Percentiles rank a stretch among this genome's conserved stretches.
phyloP scores from a whole-genome alignment of 495 filamentous ascomycete genomes.

The Evernia prunastri region DNA sequence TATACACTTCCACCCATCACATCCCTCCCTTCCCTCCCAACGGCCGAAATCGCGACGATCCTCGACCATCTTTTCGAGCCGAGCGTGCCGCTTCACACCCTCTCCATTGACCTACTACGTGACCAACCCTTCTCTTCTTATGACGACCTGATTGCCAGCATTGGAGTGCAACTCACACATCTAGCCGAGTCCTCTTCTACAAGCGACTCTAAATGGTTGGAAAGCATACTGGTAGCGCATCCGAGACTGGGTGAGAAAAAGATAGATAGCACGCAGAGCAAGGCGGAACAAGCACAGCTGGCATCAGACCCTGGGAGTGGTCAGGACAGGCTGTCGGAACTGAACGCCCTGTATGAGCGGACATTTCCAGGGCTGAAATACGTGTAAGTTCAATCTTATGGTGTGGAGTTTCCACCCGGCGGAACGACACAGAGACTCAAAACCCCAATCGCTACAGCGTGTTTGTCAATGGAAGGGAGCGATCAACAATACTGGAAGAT shows the following conservation, averaged over 20 bases:
- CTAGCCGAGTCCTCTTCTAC: constrained; percentile 44
- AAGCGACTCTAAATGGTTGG: constrained; percentile 51
- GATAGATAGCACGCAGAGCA: constrained; percentile 67
- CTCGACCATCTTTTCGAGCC: constrained; percentile 88
- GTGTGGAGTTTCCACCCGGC: too few species aligned
- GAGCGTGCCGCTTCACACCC: constrained; percentile 62
- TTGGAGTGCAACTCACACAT: constrained; percentile 51
- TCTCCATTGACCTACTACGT: constrained; percentile 60
- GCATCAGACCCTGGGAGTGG: constrained; percentile 46
- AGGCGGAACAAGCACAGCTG: constrained; percentile 73
- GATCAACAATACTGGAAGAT: constrained; percentile 72
- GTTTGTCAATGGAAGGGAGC: constrained; percentile 79
- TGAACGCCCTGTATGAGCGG: constrained; percentile 80
- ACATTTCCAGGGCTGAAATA: constrained; percentile 80
- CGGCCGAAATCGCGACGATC: constrained; percentile 50
- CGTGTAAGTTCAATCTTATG: constrained; percentile 58
- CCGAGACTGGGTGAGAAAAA: constrained; percentile 79
- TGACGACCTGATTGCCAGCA: constrained; percentile 50
- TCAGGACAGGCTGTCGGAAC: constrained; percentile 47
- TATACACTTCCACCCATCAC: constrained; percentile 45
- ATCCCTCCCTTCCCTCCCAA: constrained; percentile 48
- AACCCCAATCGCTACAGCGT: constrained; percentile 41
- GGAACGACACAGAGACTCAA: not conserved
- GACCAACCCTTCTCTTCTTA: constrained; percentile 58
- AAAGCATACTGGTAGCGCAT: constrained; percentile 76